These are phyloP conservation scores for Chalciporus sphaerocephalus DNA, from an alignment of 768 basidiomycete genomes.

Conservation along the genomic window DNA sequence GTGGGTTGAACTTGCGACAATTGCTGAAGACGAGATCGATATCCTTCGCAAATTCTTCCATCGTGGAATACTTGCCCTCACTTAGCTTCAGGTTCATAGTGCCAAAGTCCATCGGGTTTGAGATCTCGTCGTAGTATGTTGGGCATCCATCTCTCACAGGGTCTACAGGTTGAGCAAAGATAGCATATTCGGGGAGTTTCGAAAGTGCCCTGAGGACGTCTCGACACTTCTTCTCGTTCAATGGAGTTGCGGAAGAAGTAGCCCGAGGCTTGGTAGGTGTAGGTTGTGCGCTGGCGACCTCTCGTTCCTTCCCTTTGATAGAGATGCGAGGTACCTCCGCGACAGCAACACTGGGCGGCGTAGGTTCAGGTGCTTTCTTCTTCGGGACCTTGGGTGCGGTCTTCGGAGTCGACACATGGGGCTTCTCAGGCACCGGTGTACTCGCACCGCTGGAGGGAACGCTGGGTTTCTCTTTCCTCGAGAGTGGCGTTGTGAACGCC, in stretches of 20 bases:
- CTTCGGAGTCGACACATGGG: constrained; percentile 24
- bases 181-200: constrained; percentile 60
- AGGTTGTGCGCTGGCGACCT: constrained; percentile 35
- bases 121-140: constrained; percentile 90
- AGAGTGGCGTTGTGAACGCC: constrained; percentile 50
- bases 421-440: constrained; percentile 39
- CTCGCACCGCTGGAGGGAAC: constrained; percentile 36
- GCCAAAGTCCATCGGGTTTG: constrained; percentile 89
- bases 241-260: constrained; percentile 41
- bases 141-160: constrained; percentile 81
- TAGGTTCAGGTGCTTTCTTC: constrained; percentile 37
- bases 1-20: constrained; percentile 90
- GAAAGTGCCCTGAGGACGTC: constrained; percentile 59
- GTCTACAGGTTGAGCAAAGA: constrained; percentile 83
- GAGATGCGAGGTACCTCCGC: constrained; percentile 38
- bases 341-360: constrained; percentile 15
- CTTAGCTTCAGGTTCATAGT: constrained; percentile 72
- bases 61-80: constrained; percentile 63
- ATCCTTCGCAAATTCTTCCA: constrained; percentile 80
- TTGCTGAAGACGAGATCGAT: constrained; percentile 82
- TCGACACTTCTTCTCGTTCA: constrained; percentile 83
- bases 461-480: constrained; percentile 47
- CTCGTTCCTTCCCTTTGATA: constrained; percentile 74
- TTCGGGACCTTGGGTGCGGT: constrained; percentile 39
- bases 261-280: constrained; percentile 38